Percentiles rank a stretch among this genome's conserved stretches.
Evolutionary conservation across 805 yeast species (phyloP).

Genomic region (Metschnikowia baotianmanensis): DNA sequence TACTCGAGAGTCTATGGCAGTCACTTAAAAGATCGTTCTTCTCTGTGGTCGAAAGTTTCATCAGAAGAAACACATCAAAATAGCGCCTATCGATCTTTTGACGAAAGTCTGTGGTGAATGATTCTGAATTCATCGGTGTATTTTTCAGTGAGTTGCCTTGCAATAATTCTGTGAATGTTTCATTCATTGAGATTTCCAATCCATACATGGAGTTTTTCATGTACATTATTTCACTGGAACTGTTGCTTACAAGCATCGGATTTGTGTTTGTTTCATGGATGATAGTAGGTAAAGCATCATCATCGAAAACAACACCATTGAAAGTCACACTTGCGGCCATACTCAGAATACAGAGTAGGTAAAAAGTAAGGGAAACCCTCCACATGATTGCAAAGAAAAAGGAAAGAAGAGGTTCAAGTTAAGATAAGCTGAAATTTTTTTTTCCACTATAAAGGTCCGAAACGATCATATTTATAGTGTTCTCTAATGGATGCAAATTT

Average conservation of each 20-base stretch:
- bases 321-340: neutral
- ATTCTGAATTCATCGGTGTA: neutral
- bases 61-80: constrained; percentile 7
- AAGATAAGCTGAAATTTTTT: no score
- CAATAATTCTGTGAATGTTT: neutral
- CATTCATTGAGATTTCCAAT: constrained; percentile 1
- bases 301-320: neutral
- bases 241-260: neutral
- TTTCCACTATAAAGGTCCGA: no score
- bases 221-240: neutral
- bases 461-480: no score
- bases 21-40: neutral
- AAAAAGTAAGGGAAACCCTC: neutral
- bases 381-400: neutral
- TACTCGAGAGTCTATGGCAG: neutral
- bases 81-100: constrained; percentile 1
- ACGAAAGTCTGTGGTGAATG: neutral
- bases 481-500: no score
- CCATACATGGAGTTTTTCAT: neutral
- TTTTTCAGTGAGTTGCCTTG: neutral
- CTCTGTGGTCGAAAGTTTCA: constrained; percentile 1
- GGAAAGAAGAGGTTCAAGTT: no score
- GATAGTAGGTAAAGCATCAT: neutral
- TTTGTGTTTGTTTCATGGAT: neutral
- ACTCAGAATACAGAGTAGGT: neutral